A percentile compares a stretch with the other conserved stretches of the same genome.
Conservation (phyloP, 2,329 filamentous ascomycete species). For the Raffaelea ambrosiae region DNA sequence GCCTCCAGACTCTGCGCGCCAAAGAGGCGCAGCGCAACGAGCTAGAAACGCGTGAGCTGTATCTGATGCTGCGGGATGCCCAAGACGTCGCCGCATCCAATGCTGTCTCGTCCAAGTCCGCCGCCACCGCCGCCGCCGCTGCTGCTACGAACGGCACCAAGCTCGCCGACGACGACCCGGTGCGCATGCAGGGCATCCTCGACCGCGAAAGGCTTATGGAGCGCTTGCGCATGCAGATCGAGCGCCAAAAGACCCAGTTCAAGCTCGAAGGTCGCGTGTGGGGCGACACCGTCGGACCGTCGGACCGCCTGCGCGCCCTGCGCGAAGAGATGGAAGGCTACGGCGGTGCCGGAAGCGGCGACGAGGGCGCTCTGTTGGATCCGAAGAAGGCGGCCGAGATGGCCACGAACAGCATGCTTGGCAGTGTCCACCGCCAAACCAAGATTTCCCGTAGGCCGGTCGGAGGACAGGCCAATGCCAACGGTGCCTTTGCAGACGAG, state of each 20-base stretch:
- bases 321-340: constrained; percentile 84
- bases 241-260: constrained; percentile 94
- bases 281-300: constrained; percentile 74
- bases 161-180: constrained; percentile 56
- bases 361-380: constrained; percentile 41
- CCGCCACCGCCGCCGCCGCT: background rate
- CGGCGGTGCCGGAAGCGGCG: constrained; percentile 36
- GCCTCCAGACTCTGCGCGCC: constrained; percentile 73
- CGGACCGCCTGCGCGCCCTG: constrained; percentile 82
- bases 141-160: constrained; percentile 26
- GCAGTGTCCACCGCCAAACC: constrained; percentile 57
- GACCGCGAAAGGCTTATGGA: constrained; percentile 91
- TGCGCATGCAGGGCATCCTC: constrained; percentile 82
- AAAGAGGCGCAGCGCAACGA: constrained; percentile 93
- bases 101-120: constrained; percentile 36
- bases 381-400: background rate
- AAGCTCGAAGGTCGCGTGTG: constrained; percentile 92
- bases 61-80: constrained; percentile 95
- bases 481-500: constrained; percentile 29
- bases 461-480: constrained; percentile 20
- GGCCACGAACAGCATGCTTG: constrained; percentile 59
- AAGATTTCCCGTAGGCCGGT: constrained; percentile 48
- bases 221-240: constrained; percentile 87
- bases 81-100: constrained; percentile 92
- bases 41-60: constrained; percentile 89